Percentiles rank a stretch among this genome's conserved stretches.
Conservation (phyloP, 495 filamentous ascomycete species). For the Talaromyces trachyspermus region DNA sequence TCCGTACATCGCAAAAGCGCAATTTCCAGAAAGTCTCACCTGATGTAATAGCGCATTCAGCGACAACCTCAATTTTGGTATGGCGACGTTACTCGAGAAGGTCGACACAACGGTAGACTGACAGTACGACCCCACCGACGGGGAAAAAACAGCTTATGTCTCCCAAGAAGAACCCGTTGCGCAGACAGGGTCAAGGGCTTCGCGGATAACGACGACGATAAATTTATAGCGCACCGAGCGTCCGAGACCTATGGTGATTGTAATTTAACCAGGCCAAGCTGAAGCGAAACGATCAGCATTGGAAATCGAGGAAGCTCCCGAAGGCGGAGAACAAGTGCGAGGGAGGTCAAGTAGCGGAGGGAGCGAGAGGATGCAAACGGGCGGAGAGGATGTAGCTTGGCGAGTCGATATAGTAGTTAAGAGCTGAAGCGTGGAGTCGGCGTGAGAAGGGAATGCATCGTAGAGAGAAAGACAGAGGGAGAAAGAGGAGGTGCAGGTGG, state of each 20-base stretch:
- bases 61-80: background rate
- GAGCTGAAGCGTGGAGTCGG: conserved; percentile 3
- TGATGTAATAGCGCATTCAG: background rate
- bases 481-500: conserved; percentile 19
- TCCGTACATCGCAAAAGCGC: background rate
- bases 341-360: too few species aligned
- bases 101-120: background rate
- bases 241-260: background rate
- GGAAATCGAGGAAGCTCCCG: conserved; percentile 5
- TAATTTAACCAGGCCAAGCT: background rate
- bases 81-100: background rate
- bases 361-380: conserved; percentile 2
- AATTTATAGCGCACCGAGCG: background rate
- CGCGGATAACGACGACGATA: background rate
- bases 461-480: conserved; percentile 19
- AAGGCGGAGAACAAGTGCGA: conserved; percentile 7
- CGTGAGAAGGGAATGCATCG: too few species aligned
- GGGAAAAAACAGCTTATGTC: background rate
- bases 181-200: background rate
- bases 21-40: background rate
- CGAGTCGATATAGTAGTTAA: too few species aligned
- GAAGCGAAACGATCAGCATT: conserved; percentile 7
- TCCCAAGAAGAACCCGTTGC: conserved; percentile 1
- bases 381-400: conserved; percentile 1
- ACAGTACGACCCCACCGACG: background rate